Evolutionary conservation across 148 eudicot genomes (phyloP).

Genomic region (Cornus florida): DNA sequence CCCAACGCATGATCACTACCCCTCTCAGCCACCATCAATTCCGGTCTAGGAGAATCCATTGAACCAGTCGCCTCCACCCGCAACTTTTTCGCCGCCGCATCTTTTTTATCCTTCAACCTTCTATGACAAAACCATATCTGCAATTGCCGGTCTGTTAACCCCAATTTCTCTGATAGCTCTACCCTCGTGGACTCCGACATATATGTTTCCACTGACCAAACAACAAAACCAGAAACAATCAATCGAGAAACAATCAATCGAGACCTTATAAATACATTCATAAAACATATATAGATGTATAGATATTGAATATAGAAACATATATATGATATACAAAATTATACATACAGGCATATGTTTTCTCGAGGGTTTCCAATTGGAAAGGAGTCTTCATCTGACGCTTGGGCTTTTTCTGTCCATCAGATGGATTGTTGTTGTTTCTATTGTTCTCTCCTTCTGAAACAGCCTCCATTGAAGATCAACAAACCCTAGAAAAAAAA

Average conservation of each 20-base stretch:
- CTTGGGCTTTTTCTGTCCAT: conserved; percentile 39
- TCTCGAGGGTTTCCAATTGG: conserved; percentile 46
- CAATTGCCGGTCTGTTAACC: conserved; percentile 47
- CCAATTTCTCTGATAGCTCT: conserved; percentile 35
- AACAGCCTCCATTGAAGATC: conserved; percentile 40
- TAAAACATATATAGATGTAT: neutral
- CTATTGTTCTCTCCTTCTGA: conserved; percentile 34
- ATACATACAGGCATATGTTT: conserved; percentile 41
- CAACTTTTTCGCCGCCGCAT: conserved; percentile 25
- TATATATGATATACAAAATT: neutral
- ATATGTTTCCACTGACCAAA: conserved; percentile 40
- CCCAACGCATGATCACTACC: conserved; percentile 39
- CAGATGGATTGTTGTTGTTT: conserved; percentile 19
- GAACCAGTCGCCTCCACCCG: conserved; percentile 16
- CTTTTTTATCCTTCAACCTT: conserved; percentile 54
- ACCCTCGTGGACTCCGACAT: conserved; percentile 45
- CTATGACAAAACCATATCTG: conserved; percentile 68
- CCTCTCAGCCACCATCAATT: conserved; percentile 27
- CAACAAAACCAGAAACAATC: neutral
- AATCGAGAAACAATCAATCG: neutral
- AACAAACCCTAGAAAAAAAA: conserved; percentile 22
- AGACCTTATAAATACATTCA: neutral
- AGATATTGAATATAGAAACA: neutral
- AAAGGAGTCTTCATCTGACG: conserved; percentile 58
- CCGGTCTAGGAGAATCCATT: conserved; percentile 29